Conservation (phyloP, 179 eudicot genomes). For the Beta lomatogona region DNA sequence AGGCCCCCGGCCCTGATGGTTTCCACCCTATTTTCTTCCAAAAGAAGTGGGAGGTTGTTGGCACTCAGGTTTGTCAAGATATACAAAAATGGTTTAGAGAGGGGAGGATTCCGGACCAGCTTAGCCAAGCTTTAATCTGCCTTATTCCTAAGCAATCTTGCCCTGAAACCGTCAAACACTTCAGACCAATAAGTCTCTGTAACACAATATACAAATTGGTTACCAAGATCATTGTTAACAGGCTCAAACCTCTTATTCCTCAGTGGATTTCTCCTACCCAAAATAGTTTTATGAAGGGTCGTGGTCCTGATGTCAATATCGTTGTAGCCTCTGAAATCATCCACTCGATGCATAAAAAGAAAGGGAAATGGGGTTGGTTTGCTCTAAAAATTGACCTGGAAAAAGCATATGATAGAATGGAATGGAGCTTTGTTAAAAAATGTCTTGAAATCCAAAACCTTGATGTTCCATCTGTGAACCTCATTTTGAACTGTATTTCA, state of each 20-base stretch:
- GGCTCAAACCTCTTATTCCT: not conserved
- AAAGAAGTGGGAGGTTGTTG: not conserved
- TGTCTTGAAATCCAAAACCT: too few relatives aligned
- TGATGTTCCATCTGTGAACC: too few relatives aligned
- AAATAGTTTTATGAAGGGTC: not conserved
- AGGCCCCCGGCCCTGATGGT: constrained; percentile 9
- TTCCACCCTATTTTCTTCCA: not conserved
- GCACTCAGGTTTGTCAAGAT: not conserved
- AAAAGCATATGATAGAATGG: too few relatives aligned
- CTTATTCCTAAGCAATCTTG: not conserved
- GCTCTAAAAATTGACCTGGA: not conserved
- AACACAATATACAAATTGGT: not conserved
- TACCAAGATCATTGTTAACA: not conserved
- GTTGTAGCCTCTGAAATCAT: not conserved
- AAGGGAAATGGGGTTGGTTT: not conserved
- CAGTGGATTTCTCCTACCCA: not conserved
- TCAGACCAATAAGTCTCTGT: constrained; percentile 11
- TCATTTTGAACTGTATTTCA: too few relatives aligned
- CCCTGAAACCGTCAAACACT: not conserved
- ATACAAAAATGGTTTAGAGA: not conserved
- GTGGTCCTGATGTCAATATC: not conserved
- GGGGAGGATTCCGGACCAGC: fast-evolving
- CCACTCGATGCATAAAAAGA: not conserved
- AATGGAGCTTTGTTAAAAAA: too few relatives aligned
- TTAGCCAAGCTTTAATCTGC: not conserved